These are phyloP conservation scores for Fusarium udum DNA, from an alignment of 2,329 filamentous ascomycete species.

Conservation along the genomic window DNA sequence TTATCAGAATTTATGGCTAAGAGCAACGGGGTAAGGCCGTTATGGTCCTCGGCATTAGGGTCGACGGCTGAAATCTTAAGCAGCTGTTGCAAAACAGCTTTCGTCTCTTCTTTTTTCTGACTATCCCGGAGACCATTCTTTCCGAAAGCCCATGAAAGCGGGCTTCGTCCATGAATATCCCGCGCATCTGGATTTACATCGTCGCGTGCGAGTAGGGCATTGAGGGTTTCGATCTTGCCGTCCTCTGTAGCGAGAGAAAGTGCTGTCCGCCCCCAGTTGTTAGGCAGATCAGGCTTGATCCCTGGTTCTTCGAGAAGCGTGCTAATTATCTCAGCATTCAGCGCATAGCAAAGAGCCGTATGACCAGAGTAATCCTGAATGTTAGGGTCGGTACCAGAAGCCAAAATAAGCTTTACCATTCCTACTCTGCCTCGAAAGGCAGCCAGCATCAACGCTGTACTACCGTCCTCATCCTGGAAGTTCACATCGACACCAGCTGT, in stretches of 20 bases:
- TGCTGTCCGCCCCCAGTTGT: accelerated
- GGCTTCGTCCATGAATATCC: neutral
- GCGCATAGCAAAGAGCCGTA: neutral
- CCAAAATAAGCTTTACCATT: neutral
- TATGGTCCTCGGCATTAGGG: neutral
- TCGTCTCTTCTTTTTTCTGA: neutral
- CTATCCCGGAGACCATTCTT: accelerated
- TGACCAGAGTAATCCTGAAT: neutral
- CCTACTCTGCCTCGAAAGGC: accelerated
- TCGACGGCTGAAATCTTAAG: accelerated
- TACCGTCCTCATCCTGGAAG: accelerated
- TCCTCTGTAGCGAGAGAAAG: neutral
- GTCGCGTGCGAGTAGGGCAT: accelerated
- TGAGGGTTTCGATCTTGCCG: accelerated
- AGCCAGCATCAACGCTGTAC: neutral
- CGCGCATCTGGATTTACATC: accelerated
- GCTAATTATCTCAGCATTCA: accelerated
- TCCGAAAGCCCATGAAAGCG: neutral
- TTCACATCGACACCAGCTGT: neutral
- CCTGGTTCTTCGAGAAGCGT: accelerated
- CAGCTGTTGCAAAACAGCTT: neutral
- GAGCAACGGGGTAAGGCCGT: neutral
- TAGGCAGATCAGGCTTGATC: neutral
- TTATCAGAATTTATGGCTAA: neutral
- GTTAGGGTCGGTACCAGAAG: neutral